These are phyloP conservation scores for Ceratobasidium sp. DNA, from an alignment of 1,284 basidiomycete species.

Conservation along the genomic window DNA sequence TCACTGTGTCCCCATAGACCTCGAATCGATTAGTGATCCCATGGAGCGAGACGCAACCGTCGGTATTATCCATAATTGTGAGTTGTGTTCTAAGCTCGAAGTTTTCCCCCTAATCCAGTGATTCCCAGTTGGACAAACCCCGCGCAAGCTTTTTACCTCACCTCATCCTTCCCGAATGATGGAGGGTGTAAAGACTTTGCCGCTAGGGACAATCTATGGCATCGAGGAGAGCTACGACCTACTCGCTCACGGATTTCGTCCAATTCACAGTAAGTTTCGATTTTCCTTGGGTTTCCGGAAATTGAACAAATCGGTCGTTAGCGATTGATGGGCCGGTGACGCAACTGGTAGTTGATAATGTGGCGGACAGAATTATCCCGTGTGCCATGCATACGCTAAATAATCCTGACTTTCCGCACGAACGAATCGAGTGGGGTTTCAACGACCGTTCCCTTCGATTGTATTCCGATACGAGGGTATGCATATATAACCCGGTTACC, in stretches of 20 bases:
- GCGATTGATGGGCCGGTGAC: constrained; percentile 68
- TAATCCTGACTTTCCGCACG: constrained; percentile 71
- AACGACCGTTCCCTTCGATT: constrained; percentile 68
- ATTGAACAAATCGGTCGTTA: constrained; percentile 54
- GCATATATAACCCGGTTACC: constrained; percentile 48
- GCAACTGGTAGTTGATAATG: constrained; percentile 68
- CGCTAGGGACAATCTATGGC: constrained; percentile 78
- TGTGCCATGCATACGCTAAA: constrained; percentile 71
- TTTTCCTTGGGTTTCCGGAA: constrained; percentile 53
- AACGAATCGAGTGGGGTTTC: constrained; percentile 78
- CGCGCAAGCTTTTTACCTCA: constrained; percentile 85
- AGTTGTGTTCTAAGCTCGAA: constrained; percentile 49
- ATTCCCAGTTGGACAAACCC: constrained; percentile 86
- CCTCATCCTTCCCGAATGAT: constrained; percentile 84
- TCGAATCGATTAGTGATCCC: constrained; percentile 87
- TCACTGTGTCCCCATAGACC: constrained; percentile 65
- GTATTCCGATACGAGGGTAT: constrained; percentile 72
- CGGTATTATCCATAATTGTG: constrained; percentile 96
- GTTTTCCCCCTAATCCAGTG: constrained; percentile 44
- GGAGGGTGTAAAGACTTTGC: constrained; percentile 77
- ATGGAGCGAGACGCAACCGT: constrained; percentile 92
- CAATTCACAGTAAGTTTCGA: constrained; percentile 68
- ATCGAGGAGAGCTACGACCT: constrained; percentile 82
- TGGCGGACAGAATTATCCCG: constrained; percentile 74
- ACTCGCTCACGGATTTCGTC: constrained; percentile 69